A percentile compares a stretch with the other conserved stretches of the same genome.
Evolutionary conservation across 208 protist species (phyloP).

Genomic region (Leptomonas seymouri): DNA sequence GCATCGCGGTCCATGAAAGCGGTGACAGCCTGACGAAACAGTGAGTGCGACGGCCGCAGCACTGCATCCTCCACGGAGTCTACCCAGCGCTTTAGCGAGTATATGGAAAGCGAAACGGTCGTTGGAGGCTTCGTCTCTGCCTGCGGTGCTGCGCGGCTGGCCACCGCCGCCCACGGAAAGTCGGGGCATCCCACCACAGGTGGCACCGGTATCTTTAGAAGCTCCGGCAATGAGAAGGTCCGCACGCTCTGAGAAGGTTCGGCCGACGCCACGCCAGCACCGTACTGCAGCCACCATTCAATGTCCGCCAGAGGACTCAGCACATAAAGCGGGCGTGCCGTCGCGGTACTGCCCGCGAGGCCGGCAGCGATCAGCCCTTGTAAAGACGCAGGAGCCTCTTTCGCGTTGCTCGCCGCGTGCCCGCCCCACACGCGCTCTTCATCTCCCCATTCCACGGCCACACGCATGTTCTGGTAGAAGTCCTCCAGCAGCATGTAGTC

Average conservation of each 20-base stretch:
- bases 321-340: constrained; percentile 6
- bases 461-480: background rate
- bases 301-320: constrained; percentile 26
- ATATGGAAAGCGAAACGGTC: constrained; percentile 2
- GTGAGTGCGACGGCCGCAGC: background rate
- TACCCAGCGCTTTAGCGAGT: constrained; percentile 26
- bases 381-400: background rate
- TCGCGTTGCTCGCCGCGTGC: background rate
- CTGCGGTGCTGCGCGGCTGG: background rate
- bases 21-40: constrained; percentile 6
- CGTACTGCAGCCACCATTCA: background rate
- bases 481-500: constrained; percentile 16
- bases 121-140: background rate
- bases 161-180: constrained; percentile 2
- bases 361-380: background rate
- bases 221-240: background rate
- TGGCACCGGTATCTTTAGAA: constrained; percentile 8
- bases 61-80: constrained; percentile 9
- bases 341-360: background rate
- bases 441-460: background rate
- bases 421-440: background rate
- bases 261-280: background rate
- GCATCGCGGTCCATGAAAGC: background rate
- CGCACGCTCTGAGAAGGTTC: background rate
- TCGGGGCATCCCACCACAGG: constrained; percentile 16